Conservation (phyloP, 805 yeast genomes). For the Blastobotrys terrestris region DNA sequence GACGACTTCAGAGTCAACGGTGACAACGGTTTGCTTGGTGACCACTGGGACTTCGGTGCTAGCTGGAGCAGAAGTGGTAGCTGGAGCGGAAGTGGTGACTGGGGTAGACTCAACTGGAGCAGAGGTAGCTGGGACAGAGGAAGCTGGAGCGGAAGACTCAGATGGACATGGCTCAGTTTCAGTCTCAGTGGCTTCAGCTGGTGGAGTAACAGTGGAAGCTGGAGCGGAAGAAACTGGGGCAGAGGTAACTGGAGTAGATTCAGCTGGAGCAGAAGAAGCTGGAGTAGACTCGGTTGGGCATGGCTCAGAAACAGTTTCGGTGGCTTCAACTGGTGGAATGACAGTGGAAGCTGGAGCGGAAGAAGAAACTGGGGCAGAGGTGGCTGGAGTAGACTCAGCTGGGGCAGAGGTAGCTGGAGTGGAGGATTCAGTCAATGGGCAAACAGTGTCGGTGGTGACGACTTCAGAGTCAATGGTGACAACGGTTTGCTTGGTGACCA, state of each 20-base stretch:
- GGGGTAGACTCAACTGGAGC: conserved; percentile 8
- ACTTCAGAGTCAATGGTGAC: conserved; percentile 9
- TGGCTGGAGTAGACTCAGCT: conserved; percentile 2
- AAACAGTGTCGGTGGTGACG: conserved; percentile 13
- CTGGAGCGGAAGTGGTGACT: conserved; percentile 5
- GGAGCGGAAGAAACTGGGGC: conserved; percentile 4
- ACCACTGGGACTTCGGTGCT: conserved; percentile 3
- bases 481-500: conserved; percentile 8
- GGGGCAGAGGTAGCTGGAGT: conserved; percentile 2
- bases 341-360: too few species aligned
- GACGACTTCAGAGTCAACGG: conserved; percentile 3
- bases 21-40: neutral
- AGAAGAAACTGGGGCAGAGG: conserved; percentile 9
- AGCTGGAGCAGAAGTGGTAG: conserved; percentile 5
- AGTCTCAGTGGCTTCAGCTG: conserved; percentile 3
- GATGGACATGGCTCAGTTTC: conserved; percentile 2
- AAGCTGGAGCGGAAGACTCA: neutral
- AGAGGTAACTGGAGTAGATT: conserved; percentile 2
- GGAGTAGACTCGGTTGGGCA: too few species aligned
- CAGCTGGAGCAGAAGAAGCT: conserved; percentile 4
- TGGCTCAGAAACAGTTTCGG: conserved; percentile 6
- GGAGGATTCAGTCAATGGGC: conserved; percentile 13
- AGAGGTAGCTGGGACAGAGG: conserved; percentile 6
- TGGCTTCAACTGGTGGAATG: conserved; percentile 7
- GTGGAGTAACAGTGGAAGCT: conserved; percentile 5